Conservation (phyloP, 495 filamentous ascomycete genomes). For the Thermochaetoides thermophila region DNA sequence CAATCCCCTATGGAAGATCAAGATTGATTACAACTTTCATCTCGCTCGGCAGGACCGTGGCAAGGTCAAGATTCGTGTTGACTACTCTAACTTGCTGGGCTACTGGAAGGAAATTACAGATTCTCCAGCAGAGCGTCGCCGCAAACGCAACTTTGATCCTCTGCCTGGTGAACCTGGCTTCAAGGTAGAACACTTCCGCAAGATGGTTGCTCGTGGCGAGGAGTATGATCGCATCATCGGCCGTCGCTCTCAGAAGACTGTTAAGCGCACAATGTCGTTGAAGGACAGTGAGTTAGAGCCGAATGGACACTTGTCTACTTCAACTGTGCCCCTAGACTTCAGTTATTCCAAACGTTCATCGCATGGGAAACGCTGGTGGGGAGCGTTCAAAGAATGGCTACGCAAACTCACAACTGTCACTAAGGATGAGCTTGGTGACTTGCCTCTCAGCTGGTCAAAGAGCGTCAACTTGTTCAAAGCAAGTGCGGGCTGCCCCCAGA, state of each 20-base stretch:
- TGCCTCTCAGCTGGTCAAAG: background rate
- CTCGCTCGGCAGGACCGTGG: background rate
- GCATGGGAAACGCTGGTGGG: background rate
- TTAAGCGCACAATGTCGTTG: background rate
- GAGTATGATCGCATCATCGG: background rate
- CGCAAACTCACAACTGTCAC: background rate
- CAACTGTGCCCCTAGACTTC: background rate
- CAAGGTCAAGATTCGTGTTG: slow-evolving; percentile 2
- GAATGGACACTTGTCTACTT: no score
- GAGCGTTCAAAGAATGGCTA: background rate
- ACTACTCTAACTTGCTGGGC: slow-evolving; percentile 5
- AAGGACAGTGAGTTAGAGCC: no score
- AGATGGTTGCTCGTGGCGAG: background rate
- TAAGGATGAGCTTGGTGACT: background rate
- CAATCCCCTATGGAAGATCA: slow-evolving; percentile 16
- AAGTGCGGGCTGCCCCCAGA: background rate
- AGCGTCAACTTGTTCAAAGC: background rate
- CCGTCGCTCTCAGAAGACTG: background rate
- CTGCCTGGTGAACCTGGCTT: no score
- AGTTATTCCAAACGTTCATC: no score
- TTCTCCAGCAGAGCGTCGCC: no score
- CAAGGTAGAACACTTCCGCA: background rate
- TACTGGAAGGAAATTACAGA: slow-evolving; percentile 6
- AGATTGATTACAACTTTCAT: slow-evolving; percentile 23
- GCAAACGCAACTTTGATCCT: no score